Base-by-base conservation (phyloP, 257 asterid species). In the Thymus quinquecostatus region DNA sequence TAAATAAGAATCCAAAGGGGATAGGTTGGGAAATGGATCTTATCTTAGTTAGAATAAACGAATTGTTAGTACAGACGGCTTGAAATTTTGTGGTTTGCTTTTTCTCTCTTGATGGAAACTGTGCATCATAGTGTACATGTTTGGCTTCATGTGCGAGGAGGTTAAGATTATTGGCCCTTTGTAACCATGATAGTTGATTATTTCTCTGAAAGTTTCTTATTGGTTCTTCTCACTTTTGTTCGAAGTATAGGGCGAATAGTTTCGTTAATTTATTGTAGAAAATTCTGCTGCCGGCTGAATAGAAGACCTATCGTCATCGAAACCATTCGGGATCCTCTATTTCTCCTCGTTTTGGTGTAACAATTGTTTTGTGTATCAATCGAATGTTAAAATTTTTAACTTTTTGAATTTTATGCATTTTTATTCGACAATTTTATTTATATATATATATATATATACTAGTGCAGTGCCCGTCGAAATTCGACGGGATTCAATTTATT, bases 81-180 rank as follows among this genome's bases (percentile, higher is more conserved):
- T 59, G 41, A 60, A 21, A 65, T 32, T 73, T 65, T 64, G 54
- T 65, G 47, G 60, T n/a, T 56, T 65, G 47, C 27, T 65, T 41
- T 34, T 10, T 73, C 32, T 64, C 28, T 55, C 53, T 43, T 33
- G 61, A 44, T 57, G 48, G 55, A 56, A 70, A 56, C 60, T 59
- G 48, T 33, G 28, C 57, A 54, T 21, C 33, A 7, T 27, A 54
- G 11, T 27, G 11, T 6, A 11, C 9, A 30, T 57, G n/a, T 30
- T 1, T 13, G 55, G 55, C n/a, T 49, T 49, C 33, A 12, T 58
- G 14, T 58, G 14, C 12, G 11, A 32, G 64, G 43, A 58, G 11
- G 6, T 33, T 33, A 11, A 28, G 43, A 58, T 11, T 1, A 57
- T 32, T 30, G 38, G 8, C 0, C 28, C 29, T 28, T 29, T 10